phyloP scores from a whole-genome alignment of 2,329 filamentous ascomycete species.

The Colletotrichum ledebouriae region DNA sequence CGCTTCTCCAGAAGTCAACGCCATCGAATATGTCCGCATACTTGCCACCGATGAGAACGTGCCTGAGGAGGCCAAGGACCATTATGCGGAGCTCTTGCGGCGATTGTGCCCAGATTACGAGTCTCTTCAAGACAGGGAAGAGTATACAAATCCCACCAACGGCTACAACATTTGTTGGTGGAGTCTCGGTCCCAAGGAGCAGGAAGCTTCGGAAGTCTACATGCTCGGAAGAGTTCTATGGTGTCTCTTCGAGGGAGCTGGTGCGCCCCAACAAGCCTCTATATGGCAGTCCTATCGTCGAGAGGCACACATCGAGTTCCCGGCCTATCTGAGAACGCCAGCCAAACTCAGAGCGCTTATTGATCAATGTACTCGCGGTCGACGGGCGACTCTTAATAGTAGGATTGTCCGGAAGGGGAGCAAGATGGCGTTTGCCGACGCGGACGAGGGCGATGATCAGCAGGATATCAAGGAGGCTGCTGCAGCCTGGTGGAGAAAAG shows the following conservation, averaged over 20 bases:
- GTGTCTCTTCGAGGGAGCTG: constrained; percentile 73
- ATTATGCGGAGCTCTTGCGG: constrained; percentile 58
- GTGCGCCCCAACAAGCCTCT: constrained; percentile 68
- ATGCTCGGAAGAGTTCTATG: constrained; percentile 73
- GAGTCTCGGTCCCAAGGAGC: constrained; percentile 63
- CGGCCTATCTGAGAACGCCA: constrained; percentile 63
- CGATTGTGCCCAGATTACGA: constrained; percentile 63
- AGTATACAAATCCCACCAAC: constrained; percentile 60
- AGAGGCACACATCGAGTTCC: constrained; percentile 70
- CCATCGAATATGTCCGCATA: constrained; percentile 69
- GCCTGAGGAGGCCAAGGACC: constrained; percentile 53
- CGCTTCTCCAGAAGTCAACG: constrained; percentile 71
- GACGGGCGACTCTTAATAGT: constrained; percentile 59
- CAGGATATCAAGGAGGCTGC: constrained; percentile 55
- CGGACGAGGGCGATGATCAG: constrained; percentile 51
- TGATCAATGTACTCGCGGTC: constrained; percentile 65
- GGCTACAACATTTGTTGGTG: constrained; percentile 71
- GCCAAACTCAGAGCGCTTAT: constrained; percentile 61
- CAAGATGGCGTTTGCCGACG: constrained; percentile 59
- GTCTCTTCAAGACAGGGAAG: constrained; percentile 55
- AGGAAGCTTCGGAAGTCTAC: constrained; percentile 71
- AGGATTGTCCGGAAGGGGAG: constrained; percentile 60
- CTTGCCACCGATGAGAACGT: constrained; percentile 65
- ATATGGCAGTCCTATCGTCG: constrained; percentile 71
- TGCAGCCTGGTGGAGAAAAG: constrained; percentile 62